Percentiles rank a stretch among this genome's conserved stretches.
Evolutionary conservation across 2,329 filamentous ascomycete species (phyloP).

Genomic region (Trichoderma sp.): DNA sequence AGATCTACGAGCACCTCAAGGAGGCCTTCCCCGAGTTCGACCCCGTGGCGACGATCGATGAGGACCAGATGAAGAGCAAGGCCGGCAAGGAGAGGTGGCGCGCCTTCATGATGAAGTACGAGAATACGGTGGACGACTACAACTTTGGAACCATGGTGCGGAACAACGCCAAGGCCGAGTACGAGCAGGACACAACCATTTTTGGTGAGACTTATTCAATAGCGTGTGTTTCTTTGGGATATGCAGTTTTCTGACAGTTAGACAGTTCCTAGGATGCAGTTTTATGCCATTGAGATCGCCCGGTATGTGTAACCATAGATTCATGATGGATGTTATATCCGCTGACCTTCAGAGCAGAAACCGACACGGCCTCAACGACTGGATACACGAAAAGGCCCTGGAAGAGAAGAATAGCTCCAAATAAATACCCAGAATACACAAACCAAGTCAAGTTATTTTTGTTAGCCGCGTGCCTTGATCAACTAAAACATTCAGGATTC

Average conservation of each 20-base stretch:
- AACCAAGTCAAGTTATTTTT: not conserved
- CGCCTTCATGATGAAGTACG: conserved; percentile 88
- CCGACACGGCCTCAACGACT: conserved; percentile 86
- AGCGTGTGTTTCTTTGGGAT: too few species aligned
- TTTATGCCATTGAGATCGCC: conserved; percentile 53
- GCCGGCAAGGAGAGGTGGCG: conserved; percentile 91
- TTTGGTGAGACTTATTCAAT: conserved; percentile 60
- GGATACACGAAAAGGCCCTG: conserved; percentile 86
- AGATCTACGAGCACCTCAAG: conserved; percentile 87
- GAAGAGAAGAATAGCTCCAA: conserved; percentile 44
- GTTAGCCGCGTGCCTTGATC: not conserved
- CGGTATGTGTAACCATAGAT: conserved; percentile 28
- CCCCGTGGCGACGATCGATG: conserved; percentile 72
- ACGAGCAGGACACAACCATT: conserved; percentile 84
- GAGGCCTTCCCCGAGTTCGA: conserved; percentile 91
- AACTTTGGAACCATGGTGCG: conserved; percentile 97
- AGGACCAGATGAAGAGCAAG: conserved; percentile 98
- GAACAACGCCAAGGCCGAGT: conserved; percentile 73
- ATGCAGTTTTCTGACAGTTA: not conserved
- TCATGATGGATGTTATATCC: not conserved
- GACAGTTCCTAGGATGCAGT: conserved; percentile 54
- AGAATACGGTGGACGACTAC: conserved; percentile 93
- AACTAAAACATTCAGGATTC: not conserved
- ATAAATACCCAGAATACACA: conserved; percentile 17
- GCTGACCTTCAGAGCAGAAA: conserved; percentile 58